These are phyloP conservation scores for Candida bentonensis DNA, from an alignment of 805 yeast species.

Conservation along the genomic window DNA sequence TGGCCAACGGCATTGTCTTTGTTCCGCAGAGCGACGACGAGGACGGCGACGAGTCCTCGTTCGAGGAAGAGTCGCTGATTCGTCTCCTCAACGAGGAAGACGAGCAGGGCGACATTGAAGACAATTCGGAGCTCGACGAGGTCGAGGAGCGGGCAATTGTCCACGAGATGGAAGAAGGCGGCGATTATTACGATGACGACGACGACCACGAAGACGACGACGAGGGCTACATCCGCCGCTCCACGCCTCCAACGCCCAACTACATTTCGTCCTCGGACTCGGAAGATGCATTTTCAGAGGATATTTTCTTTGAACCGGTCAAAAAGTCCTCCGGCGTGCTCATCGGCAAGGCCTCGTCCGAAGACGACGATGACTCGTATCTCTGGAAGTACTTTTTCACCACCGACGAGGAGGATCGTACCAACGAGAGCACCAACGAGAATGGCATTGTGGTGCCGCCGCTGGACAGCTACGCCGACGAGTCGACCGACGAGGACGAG, in stretches of 20 bases:
- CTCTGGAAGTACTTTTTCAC: conserved; percentile 63
- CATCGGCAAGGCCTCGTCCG: conserved; percentile 6
- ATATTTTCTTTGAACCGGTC: conserved; percentile 8
- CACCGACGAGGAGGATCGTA: conserved; percentile 23
- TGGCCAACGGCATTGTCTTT: not conserved
- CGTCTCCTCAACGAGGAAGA: conserved; percentile 19
- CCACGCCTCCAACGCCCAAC: conserved; percentile 1
- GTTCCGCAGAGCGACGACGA: conserved; percentile 7
- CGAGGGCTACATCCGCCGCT: conserved; percentile 11
- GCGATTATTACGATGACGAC: conserved; percentile 7
- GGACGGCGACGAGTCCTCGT: conserved; percentile 9
- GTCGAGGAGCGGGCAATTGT: conserved; percentile 27
- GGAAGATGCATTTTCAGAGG: conserved; percentile 14
- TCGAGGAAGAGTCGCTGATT: conserved; percentile 10
- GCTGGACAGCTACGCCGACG: conserved; percentile 48
- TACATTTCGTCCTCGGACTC: conserved; percentile 6
- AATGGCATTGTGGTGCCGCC: conserved; percentile 7
- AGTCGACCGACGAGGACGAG: conserved; percentile 90
- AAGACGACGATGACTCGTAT: conserved; percentile 54
- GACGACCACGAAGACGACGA: conserved; percentile 16
- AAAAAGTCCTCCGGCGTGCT: conserved; percentile 13
- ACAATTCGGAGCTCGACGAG: conserved; percentile 27
- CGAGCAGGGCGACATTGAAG: conserved; percentile 40
- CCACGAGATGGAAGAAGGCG: conserved; percentile 15
- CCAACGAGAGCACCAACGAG: conserved; percentile 9